Evolutionary conservation across 2,329 filamentous ascomycete species (phyloP), one percentile per base, ranked within the genome.

Genomic region (Fusarium tjaetaba): DNA sequence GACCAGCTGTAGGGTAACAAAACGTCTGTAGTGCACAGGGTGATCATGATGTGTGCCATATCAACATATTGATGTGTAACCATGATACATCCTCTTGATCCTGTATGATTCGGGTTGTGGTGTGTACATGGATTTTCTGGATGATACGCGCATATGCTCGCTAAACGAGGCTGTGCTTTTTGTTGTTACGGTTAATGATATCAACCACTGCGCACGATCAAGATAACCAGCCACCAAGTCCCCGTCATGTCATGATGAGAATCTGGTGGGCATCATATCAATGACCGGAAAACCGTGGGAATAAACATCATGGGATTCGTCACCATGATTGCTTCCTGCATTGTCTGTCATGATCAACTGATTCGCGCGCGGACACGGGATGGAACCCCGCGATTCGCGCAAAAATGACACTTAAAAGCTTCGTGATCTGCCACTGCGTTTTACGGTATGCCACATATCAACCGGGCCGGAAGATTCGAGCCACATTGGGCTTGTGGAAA

Each of bases 371-470:
- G 64, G 52, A 53, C 58, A 53, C 32, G 14, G 45, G 24, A 61
- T 39, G 42, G 24, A 51, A 30, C 30, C 52, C 67, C 62, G 65
- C 60, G 42, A 76, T 76, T 74, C 68, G 71, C 68, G 73, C 68
- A 59, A 74, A 76, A 74, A 70, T 49, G 60, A 39, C n/a, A 14
- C 41, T 65, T 62, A 49, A 53, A 53, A 61, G 48, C 68, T 65
- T 65, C 55, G 36, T 34, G 43, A 66, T 61, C 39, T 49, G 32
- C 34, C 52, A 55, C 30, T 53, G 57, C 58, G 36, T 38, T 61
- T 42, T 39, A 32, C 11, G 15, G 36, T 61, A 46, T 48, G 49
- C 61, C 36, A 43, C 57, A 62, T 53, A 49, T 68, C 67, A 56
- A 52, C 72, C 48, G 53, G 46, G 46, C 43, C 63, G 51, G 72